Base-by-base conservation (phyloP, 2,329 filamentous ascomycete genomes). In the Neopestalotiopsis rosae region DNA sequence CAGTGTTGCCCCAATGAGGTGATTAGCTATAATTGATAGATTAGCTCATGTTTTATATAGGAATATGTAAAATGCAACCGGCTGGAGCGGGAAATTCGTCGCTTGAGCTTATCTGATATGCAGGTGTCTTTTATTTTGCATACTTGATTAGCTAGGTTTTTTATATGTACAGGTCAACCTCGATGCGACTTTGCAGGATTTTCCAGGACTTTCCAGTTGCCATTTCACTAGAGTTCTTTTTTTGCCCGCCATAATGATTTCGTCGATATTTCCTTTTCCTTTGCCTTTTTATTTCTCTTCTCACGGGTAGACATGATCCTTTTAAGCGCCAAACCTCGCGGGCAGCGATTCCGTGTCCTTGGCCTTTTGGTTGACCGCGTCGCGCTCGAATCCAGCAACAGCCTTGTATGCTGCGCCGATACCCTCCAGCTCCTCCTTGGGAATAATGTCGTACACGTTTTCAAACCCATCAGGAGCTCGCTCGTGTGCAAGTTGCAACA, bases 381-480 rank as follows among this genome's bases (percentile, higher is more conserved):
- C 81, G 75, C 80, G 82, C 72, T 85, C 82, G 68, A 85, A 84
- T 1, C 82, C 82, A 7, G 83, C 82, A 57, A 84, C 74, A 45
- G 79, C 77, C 70, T 85, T 84, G 61, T 78, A 79, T 13, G 70
- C 70, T 24, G 69, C 72, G 0, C 80, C 80, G 61, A 82, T 79
- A 7, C 77, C 77, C 67, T 82, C 80, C 34, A 83, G 69, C 69
- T 83, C 81, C 7, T 81, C 76, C 62, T 77, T 79, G 1, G 79
- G 78, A 66, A 82, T 80, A 7, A 82, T 76, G 71, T 82, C 79
- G 67, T 82, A 78, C 9, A 84, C 77, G 61, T 83, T 79, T 56
- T 77, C 74, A 71, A 81, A 81, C 0, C 80, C 80, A 66, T 82
- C 77, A 2, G 82, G 81, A 2, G 82, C 82, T 30, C 83, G 71